These are phyloP conservation scores for Entrophospora sp. DNA, from an alignment of 192 early-diverging fungal species.

Conservation along the genomic window DNA sequence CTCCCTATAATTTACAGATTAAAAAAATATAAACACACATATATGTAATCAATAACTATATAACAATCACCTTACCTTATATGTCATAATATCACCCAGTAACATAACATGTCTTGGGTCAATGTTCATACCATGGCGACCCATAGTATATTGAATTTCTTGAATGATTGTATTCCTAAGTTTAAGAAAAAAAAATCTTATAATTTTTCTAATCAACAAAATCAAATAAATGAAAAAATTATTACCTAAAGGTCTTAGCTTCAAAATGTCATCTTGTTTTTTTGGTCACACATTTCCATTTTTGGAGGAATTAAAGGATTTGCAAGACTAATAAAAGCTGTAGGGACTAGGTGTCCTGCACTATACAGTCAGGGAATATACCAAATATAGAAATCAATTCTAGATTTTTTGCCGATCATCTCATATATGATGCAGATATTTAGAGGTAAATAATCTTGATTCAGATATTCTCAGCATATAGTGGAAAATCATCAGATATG, in stretches of 20 bases:
- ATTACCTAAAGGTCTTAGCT: conserved; percentile 83
- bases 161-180: conserved; percentile 72
- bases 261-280: too few species aligned
- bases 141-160: conserved; percentile 83
- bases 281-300: too few species aligned
- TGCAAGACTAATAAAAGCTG: too few species aligned
- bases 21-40: background rate
- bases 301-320: too few species aligned
- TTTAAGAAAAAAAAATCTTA: background rate
- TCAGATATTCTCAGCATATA: too few species aligned
- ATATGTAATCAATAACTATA: background rate
- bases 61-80: conserved; percentile 51
- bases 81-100: conserved; percentile 96
- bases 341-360: too few species aligned
- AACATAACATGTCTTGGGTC: conserved; percentile 95
- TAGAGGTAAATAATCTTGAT: too few species aligned
- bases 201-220: background rate
- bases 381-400: too few species aligned
- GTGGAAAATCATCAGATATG: too few species aligned
- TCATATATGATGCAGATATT: too few species aligned
- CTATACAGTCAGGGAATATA: too few species aligned
- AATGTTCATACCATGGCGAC: conserved; percentile 85
- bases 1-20: conserved; percentile 51
- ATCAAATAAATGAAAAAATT: conserved; percentile 9
- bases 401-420: too few species aligned